These are phyloP conservation scores for Dentipellis fragilis DNA, from an alignment of 768 basidiomycete species.

Conservation along the genomic window DNA sequence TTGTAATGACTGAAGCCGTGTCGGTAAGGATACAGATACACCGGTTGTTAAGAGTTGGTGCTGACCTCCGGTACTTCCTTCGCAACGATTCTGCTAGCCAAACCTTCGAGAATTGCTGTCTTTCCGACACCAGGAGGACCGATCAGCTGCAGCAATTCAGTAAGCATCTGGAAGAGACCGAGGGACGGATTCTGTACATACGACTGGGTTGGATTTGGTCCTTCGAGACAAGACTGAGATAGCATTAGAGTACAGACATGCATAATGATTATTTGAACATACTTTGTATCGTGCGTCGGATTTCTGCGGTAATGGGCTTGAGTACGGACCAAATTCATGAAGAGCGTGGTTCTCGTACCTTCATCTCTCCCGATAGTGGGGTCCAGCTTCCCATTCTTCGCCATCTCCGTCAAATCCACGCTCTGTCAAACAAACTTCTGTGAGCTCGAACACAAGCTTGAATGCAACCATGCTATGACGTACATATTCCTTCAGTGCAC, in stretches of 20 bases:
- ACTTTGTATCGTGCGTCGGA: constrained; percentile 88
- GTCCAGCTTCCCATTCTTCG: constrained; percentile 77
- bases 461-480: constrained; percentile 16
- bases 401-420: constrained; percentile 76
- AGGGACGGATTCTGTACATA: constrained; percentile 23
- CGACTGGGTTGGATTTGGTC: constrained; percentile 90
- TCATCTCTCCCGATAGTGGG: constrained; percentile 87
- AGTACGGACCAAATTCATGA: neutral
- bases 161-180: neutral
- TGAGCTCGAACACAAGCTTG: neutral
- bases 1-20: constrained; percentile 56
- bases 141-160: constrained; percentile 40
- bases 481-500: constrained; percentile 75
- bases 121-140: constrained; percentile 89
- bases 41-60: neutral
- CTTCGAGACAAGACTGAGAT: constrained; percentile 66
- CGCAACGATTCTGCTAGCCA: constrained; percentile 78
- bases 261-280: constrained; percentile 17
- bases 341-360: constrained; percentile 28
- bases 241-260: neutral
- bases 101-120: constrained; percentile 84
- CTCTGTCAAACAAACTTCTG: constrained; percentile 34
- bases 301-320: constrained; percentile 42
- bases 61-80: constrained; percentile 86
- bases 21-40: neutral